These are phyloP conservation scores for Aegilops bicornis DNA, from an alignment of 176 grass and related monocot species.

Conservation along the genomic window DNA sequence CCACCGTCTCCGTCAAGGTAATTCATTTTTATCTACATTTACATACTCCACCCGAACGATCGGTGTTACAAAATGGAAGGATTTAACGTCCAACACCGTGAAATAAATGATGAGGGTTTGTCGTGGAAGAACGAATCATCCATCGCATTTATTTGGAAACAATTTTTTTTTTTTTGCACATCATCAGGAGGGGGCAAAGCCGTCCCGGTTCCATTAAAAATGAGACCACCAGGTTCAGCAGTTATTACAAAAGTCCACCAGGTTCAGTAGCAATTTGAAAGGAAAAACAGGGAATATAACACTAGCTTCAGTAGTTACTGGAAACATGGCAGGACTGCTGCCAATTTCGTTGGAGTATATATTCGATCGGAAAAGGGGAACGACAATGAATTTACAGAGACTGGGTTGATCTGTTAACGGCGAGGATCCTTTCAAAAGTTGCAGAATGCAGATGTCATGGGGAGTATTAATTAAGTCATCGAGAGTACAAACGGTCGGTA, in stretches of 20 bases:
- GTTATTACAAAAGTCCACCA: too few species aligned
- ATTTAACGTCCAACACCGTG: too few species aligned
- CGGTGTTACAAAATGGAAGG: background rate
- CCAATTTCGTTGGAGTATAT: background rate
- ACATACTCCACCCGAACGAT: background rate
- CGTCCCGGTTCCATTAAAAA: too few species aligned
- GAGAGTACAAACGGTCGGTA: background rate
- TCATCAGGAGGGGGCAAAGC: too few species aligned
- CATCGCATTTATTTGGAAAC: background rate
- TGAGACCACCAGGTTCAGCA: too few species aligned
- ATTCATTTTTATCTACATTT: background rate
- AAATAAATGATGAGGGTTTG: background rate
- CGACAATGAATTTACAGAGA: background rate
- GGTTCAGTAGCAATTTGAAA: too few species aligned
- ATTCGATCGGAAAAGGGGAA: background rate
- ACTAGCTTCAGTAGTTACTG: too few species aligned
- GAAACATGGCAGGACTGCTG: background rate
- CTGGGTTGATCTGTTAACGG: background rate
- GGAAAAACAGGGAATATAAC: too few species aligned
- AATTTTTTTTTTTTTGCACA: too few species aligned
- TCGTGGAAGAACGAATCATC: background rate
- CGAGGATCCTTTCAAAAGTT: background rate
- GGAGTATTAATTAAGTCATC: background rate
- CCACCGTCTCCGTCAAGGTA: conserved; percentile 73
- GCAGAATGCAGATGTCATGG: background rate